phyloP scores from a whole-genome alignment of 2,329 filamentous ascomycete species.

The Periconia sp. region DNA sequence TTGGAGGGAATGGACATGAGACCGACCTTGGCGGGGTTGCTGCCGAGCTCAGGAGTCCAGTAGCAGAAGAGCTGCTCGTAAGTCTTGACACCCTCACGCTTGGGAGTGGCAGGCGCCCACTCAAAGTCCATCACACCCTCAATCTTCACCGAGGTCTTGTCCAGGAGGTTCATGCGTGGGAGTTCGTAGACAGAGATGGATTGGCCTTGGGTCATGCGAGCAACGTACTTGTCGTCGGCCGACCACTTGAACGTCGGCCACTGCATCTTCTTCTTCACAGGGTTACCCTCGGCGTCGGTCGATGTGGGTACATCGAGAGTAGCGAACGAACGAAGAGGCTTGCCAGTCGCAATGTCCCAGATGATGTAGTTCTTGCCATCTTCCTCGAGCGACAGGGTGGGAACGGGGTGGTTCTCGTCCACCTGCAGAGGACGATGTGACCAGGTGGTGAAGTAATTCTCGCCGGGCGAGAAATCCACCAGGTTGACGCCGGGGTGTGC shows the following conservation, averaged over 20 bases:
- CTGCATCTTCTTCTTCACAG: conserved; percentile 86
- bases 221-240: conserved; percentile 94
- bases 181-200: conserved; percentile 91
- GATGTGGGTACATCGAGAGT: conserved; percentile 78
- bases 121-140: conserved; percentile 98
- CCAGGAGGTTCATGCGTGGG: conserved; percentile 84
- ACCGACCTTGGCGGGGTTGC: conserved; percentile 95
- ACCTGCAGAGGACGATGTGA: conserved; percentile 91
- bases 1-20: conserved; percentile 96
- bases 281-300: conserved; percentile 62
- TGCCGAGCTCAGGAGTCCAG: conserved; percentile 98
- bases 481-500: conserved; percentile 95
- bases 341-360: conserved; percentile 90
- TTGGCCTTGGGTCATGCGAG: conserved; percentile 81
- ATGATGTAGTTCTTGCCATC: conserved; percentile 99
- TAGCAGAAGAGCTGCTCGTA: conserved; percentile 98
- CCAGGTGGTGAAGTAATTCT: conserved; percentile 96
- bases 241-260: conserved; percentile 99
- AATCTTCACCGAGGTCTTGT: conserved; percentile 92
- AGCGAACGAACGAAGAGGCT: conserved; percentile 89
- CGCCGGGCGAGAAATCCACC: conserved; percentile 89
- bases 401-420: conserved; percentile 81
- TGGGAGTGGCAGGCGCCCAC: conserved; percentile 84
- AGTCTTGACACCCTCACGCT: conserved; percentile 80
- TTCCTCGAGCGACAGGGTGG: conserved; percentile 75